A percentile compares a stretch with the other conserved stretches of the same genome.
These are phyloP conservation scores for Dactylellina haptotyla DNA, from an alignment of 2,329 filamentous ascomycete genomes.

Conservation along the genomic window DNA sequence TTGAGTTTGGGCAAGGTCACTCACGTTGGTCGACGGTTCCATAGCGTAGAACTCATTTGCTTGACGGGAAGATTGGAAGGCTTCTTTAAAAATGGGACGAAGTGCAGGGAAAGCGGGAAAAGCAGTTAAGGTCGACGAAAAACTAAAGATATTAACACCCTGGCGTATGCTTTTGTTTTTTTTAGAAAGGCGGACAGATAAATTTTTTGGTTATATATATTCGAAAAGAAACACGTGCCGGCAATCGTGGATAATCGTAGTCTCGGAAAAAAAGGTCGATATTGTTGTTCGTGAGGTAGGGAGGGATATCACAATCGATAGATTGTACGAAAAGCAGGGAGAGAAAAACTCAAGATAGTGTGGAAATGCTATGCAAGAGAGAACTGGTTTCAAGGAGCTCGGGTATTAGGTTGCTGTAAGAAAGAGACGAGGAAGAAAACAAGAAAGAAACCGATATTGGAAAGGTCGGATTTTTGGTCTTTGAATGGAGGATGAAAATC, in stretches of 20 bases:
- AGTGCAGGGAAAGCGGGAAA: slow-evolving; percentile 9
- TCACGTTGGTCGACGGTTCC: slow-evolving; percentile 49
- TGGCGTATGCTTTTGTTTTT: no score
- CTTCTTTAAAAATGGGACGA: slow-evolving; percentile 14
- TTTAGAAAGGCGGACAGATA: neutral
- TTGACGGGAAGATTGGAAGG: slow-evolving; percentile 10
- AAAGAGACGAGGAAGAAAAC: slow-evolving; percentile 1
- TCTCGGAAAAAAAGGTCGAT: neutral
- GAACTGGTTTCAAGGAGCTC: neutral
- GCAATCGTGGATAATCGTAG: slow-evolving; percentile 10
- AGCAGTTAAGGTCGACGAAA: slow-evolving; percentile 20
- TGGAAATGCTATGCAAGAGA: slow-evolving; percentile 14
- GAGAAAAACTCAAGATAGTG: neutral
- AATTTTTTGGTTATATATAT: neutral
- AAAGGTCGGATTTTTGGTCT: neutral
- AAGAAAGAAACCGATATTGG: neutral
- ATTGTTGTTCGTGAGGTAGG: neutral
- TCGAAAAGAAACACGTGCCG: slow-evolving; percentile 29
- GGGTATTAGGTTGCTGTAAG: slow-evolving; percentile 12
- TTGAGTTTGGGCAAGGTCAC: neutral
- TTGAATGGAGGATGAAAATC: neutral
- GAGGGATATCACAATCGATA: neutral
- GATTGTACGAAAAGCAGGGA: slow-evolving; percentile 1
- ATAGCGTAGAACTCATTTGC: slow-evolving; percentile 53
- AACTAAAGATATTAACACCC: no score